Conservation (phyloP, 768 basidiomycete genomes). For the Suillus weaverae region DNA sequence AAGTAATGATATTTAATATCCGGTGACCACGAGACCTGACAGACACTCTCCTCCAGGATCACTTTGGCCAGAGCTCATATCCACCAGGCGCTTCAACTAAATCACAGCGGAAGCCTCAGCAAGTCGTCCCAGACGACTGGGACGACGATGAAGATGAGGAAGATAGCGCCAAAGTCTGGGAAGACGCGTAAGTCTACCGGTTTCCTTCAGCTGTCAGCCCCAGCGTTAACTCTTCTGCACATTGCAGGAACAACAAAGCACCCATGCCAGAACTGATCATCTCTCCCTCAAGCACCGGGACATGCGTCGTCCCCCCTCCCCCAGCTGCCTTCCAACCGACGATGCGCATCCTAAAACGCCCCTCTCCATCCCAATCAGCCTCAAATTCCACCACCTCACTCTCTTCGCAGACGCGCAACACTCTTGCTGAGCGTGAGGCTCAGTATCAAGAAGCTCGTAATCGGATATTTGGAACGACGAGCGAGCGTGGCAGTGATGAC, state of each 20-base stretch:
- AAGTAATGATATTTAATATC: neutral
- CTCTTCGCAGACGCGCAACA: constrained; percentile 23
- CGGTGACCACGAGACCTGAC: neutral
- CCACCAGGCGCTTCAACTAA: neutral
- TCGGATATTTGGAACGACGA: constrained; percentile 59
- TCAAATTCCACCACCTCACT: constrained; percentile 16
- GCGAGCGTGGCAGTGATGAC: constrained; percentile 10
- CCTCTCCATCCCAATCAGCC: constrained; percentile 34
- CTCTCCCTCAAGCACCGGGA: constrained; percentile 36
- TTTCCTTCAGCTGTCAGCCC: constrained; percentile 1
- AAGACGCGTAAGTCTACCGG: constrained; percentile 59
- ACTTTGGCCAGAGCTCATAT: neutral
- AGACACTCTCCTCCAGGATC: neutral
- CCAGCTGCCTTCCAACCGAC: constrained; percentile 58
- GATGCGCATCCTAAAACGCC: constrained; percentile 74
- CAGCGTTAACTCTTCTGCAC: neutral
- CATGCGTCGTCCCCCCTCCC: constrained; percentile 48
- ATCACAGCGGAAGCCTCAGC: constrained; percentile 6
- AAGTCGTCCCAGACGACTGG: constrained; percentile 53
- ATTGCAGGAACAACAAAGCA: constrained; percentile 51
- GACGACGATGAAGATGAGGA: constrained; percentile 51
- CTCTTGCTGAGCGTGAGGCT: constrained; percentile 65
- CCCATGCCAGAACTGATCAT: constrained; percentile 72
- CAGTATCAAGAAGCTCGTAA: constrained; percentile 73
- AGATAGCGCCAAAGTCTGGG: constrained; percentile 59